Base-by-base conservation (phyloP, 768 basidiomycete species). In the Vishniacozyma victoriae region DNA sequence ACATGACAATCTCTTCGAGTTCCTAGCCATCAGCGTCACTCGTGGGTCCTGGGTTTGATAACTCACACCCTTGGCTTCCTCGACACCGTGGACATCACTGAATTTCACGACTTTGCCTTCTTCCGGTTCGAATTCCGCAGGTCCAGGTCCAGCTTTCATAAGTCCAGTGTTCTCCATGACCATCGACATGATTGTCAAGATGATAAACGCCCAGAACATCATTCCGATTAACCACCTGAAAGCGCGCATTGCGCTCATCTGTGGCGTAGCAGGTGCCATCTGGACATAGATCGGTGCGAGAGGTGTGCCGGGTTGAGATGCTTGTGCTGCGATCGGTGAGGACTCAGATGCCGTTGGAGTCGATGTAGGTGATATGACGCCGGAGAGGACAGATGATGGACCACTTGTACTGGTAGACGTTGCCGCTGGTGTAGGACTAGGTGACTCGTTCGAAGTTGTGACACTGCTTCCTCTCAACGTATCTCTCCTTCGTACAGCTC, bases 61-160 rank as follows among this genome's bases (percentile, higher is more conserved):
- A 71, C 78, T 35, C 43, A 85, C 91, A 66, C 85, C 82, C 73
- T 97, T 97, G 27, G 87, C 95, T 73, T 99, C 95, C 59, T 97
- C 95, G 22, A 93, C 86, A 24, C 95, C 95, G 57, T 97, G 92
- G 4, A 99, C 91, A 72, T 99, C 95, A 54, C 80, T 83, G 67
- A 99, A 97, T 62, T 80, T 91, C 72, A 92, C 85, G 1, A 81
- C 77, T 61, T 86, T 87, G 24, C 83, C 86, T 67, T 85, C 73
- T 50, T 62, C 68, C 0, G 88, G 85, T 59, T 91, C 84, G 62
- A 91, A 96, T 60, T 92, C 84, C 22, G 83, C 74, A 52, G 85
- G 82, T 24, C 81, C 80, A 7, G 67, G 60, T 3, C 85, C 89
- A 4, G 86, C 82, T 75, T 93, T 93, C 76, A 95, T 80, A 35